These are phyloP conservation scores for Bruguiera hainesii DNA, from an alignment of 441 rosid species.

Conservation along the genomic window DNA sequence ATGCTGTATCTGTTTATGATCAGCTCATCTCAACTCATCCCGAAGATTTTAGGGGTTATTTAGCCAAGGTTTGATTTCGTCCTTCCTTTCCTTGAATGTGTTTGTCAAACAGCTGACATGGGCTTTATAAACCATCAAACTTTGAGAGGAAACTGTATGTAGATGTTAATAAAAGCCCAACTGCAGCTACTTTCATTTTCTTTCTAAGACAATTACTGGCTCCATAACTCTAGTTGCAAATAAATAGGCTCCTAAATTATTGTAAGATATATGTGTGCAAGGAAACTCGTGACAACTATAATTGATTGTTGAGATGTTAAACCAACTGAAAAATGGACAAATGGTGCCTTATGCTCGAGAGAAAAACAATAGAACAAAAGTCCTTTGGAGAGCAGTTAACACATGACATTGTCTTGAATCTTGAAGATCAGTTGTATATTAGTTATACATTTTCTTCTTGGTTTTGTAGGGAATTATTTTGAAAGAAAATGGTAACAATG, in stretches of 20 bases:
- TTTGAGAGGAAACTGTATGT: too few relatives aligned
- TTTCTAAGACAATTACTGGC: too few relatives aligned
- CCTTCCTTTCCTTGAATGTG: neutral
- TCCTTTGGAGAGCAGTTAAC: too few relatives aligned
- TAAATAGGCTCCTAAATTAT: too few relatives aligned
- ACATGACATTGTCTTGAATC: neutral
- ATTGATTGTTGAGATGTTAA: too few relatives aligned
- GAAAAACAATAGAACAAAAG: neutral
- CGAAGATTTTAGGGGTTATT: slow-evolving; percentile 84
- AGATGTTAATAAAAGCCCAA: too few relatives aligned
- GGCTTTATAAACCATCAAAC: too few relatives aligned
- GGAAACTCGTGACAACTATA: too few relatives aligned
- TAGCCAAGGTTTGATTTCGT: slow-evolving; percentile 64
- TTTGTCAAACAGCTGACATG: neutral
- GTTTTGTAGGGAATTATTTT: slow-evolving; percentile 73
- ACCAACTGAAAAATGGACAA: too few relatives aligned
- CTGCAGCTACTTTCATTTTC: too few relatives aligned
- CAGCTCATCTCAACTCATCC: slow-evolving; percentile 72
- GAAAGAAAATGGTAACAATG: slow-evolving; percentile 77
- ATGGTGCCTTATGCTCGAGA: neutral
- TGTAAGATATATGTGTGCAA: too few relatives aligned
- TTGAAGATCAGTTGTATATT: neutral
- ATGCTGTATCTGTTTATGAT: slow-evolving; percentile 84
- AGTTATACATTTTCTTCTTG: slow-evolving; percentile 16
- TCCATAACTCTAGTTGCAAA: too few relatives aligned